A percentile compares a stretch with the other conserved stretches of the same genome.
Conservation (phyloP, 495 filamentous ascomycete genomes). For the Zalerion maritima region DNA sequence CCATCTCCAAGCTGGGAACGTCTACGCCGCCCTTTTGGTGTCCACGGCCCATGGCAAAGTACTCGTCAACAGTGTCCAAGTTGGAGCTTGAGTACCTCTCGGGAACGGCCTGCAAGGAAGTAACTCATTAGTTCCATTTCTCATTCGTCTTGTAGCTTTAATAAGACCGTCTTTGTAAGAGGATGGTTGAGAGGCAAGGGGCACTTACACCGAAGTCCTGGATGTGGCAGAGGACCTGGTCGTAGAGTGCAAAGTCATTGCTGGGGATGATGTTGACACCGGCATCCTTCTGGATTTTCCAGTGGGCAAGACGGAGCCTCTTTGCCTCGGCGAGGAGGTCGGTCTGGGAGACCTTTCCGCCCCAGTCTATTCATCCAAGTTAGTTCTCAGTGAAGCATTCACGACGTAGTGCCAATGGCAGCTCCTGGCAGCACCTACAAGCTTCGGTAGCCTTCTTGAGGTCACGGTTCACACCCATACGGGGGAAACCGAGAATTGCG, state of each 20-base stretch:
- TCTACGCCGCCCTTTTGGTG: slow-evolving; percentile 87
- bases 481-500: slow-evolving; percentile 39
- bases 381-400: slow-evolving; percentile 2
- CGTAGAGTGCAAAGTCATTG: slow-evolving; percentile 99
- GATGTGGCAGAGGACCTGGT: slow-evolving; percentile 96
- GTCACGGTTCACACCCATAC: slow-evolving; percentile 95
- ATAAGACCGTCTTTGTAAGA: slow-evolving; percentile 4
- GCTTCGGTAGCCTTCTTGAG: slow-evolving; percentile 99
- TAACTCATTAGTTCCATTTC: slow-evolving; percentile 6
- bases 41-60: slow-evolving; percentile 98
- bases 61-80: slow-evolving; percentile 80
- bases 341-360: slow-evolving; percentile 74
- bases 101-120: slow-evolving; percentile 51
- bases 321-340: slow-evolving; percentile 88
- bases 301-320: slow-evolving; percentile 88
- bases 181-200: slow-evolving; percentile 1
- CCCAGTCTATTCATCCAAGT: slow-evolving; percentile 52
- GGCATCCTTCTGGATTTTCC: slow-evolving; percentile 97
- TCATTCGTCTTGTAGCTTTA: too few relatives aligned
- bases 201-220: slow-evolving; percentile 85
- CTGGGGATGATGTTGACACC: slow-evolving; percentile 94
- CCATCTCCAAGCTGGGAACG: slow-evolving; percentile 94
- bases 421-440: slow-evolving; percentile 20
- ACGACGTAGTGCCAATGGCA: background rate
- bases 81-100: slow-evolving; percentile 78